A percentile compares a stretch with the other conserved stretches of the same genome.
Evolutionary conservation across 495 filamentous ascomycete species (phyloP).

Genomic region (Margaritispora aquatica): DNA sequence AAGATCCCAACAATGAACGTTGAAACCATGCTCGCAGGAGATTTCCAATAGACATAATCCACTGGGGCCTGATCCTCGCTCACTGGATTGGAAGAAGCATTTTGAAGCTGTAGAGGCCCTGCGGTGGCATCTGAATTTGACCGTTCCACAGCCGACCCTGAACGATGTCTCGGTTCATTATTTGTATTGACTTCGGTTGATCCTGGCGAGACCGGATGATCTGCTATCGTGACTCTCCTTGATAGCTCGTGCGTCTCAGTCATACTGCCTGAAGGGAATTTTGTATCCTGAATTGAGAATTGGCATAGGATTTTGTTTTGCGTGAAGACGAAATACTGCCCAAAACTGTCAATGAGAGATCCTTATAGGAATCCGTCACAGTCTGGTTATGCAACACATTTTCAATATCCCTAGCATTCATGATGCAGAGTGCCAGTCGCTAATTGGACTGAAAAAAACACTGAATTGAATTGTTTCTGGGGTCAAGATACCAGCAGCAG

Average conservation of each 20-base stretch:
- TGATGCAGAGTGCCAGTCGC: not conserved
- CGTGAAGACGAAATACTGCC: not conserved
- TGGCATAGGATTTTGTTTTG: not conserved
- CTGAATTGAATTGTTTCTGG: no score
- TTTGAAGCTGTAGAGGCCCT: not conserved
- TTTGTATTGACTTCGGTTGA: no score
- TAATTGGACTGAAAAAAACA: no score
- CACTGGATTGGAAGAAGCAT: not conserved
- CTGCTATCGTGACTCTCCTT: no score
- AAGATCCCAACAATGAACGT: constrained; percentile 1
- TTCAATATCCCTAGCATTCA: not conserved
- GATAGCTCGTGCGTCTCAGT: no score
- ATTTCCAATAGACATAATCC: constrained; percentile 8
- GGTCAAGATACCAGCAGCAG: no score
- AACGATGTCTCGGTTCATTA: no score
- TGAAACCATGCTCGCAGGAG: constrained; percentile 3
- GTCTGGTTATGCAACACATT: not conserved
- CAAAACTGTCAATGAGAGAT: not conserved
- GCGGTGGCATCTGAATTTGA: no score
- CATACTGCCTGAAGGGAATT: no score
- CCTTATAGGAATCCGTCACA: not conserved
- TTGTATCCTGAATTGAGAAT: no score
- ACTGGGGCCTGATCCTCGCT: not conserved
- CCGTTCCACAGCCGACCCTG: no score
- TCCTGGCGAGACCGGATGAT: no score